Percentiles rank a stretch among this genome's conserved stretches.
These are phyloP conservation scores for Graphilbum ipis-grandicollis DNA, from an alignment of 2,329 filamentous ascomycete genomes.

Conservation along the genomic window DNA sequence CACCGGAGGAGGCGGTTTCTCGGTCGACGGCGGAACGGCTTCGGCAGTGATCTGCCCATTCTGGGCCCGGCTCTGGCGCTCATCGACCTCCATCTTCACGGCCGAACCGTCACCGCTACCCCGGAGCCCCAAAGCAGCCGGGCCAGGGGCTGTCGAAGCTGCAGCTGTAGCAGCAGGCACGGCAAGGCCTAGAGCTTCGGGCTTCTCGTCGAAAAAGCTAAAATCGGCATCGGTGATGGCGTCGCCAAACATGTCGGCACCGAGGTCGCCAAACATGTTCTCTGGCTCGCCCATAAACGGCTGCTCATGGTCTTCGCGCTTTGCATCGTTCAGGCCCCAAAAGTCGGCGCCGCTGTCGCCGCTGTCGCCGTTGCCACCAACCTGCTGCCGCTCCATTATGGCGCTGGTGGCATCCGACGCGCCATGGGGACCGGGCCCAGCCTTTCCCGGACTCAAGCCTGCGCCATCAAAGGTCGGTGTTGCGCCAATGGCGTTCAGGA, in stretches of 20 bases:
- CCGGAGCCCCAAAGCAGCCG: too few relatives aligned
- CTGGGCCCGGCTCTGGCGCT: too few relatives aligned
- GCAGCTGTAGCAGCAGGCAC: too few relatives aligned
- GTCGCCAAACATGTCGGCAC: constrained; percentile 54
- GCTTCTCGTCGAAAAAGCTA: constrained; percentile 60
- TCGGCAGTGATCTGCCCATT: too few relatives aligned
- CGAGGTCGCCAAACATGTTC: constrained; percentile 51
- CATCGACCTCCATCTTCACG: background rate
- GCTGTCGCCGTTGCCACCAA: constrained; percentile 5
- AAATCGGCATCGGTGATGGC: constrained; percentile 72
- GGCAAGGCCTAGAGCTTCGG: too few relatives aligned
- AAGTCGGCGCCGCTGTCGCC: constrained; percentile 17
- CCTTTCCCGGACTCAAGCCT: constrained; percentile 36
- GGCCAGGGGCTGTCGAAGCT: too few relatives aligned
- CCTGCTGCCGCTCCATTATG: constrained; percentile 10
- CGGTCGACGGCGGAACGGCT: too few relatives aligned
- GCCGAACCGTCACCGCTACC: too few relatives aligned
- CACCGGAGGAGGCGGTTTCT: constrained; percentile 14
- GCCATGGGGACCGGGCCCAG: too few relatives aligned
- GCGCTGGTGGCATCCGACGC: too few relatives aligned
- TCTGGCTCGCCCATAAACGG: constrained; percentile 29
- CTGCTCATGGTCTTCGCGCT: constrained; percentile 24
- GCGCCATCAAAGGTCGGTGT: constrained; percentile 39
- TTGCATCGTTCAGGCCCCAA: constrained; percentile 25
- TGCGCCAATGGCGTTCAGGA: constrained; percentile 33